Conservation (phyloP, 495 filamentous ascomycete genomes). For the Aspergillus ostianus region DNA sequence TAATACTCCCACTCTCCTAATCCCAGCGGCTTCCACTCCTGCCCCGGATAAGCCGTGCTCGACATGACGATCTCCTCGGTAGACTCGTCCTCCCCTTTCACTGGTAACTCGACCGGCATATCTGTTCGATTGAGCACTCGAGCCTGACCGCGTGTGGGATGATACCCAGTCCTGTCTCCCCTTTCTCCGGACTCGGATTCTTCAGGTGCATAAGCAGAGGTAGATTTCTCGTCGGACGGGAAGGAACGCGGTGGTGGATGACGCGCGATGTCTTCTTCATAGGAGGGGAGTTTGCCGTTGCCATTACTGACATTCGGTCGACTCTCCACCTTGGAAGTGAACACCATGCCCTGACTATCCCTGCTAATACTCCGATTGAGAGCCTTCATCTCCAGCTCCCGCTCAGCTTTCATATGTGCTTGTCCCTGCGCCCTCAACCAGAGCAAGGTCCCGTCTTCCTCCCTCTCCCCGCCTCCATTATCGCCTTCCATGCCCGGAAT, state of each 20-base stretch:
- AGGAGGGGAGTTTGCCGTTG: conserved; percentile 14
- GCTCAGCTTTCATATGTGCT: background rate
- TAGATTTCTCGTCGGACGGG: conserved; percentile 7
- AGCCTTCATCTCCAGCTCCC: background rate
- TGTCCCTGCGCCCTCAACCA: background rate
- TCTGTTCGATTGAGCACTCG: conserved; percentile 23
- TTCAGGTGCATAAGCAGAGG: background rate
- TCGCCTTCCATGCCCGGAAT: conserved; percentile 24
- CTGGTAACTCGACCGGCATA: conserved; percentile 38
- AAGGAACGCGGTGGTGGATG: conserved; percentile 1
- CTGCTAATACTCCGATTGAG: background rate
- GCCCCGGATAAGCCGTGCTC: conserved; percentile 76
- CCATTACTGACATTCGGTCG: conserved; percentile 4
- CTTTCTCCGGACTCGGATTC: background rate
- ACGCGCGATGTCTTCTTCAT: conserved; percentile 17
- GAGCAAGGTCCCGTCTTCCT: background rate
- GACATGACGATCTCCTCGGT: conserved; percentile 64
- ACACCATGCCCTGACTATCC: background rate
- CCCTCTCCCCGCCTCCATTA: background rate
- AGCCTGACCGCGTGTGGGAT: conserved; percentile 26
- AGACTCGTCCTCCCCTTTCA: conserved; percentile 46
- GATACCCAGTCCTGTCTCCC: conserved; percentile 3
- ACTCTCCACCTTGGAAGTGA: conserved; percentile 8
- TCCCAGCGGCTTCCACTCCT: conserved; percentile 71
- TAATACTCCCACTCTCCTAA: conserved; percentile 28